These are phyloP conservation scores for Boletales sp. DNA, from an alignment of 768 basidiomycete species.

Conservation along the genomic window DNA sequence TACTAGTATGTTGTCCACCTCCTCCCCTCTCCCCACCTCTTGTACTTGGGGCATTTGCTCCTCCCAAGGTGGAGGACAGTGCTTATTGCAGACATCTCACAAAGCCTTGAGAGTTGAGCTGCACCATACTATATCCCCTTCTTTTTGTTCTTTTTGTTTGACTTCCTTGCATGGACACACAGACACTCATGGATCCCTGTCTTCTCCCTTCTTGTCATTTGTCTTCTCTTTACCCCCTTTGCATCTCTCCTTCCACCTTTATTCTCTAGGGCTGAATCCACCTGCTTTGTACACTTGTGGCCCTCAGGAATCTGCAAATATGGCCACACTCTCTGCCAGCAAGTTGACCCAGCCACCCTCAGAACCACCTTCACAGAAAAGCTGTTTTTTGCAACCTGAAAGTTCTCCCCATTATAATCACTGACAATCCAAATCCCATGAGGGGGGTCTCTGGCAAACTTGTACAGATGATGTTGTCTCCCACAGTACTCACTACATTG, in stretches of 20 bases:
- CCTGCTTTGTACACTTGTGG: conserved; percentile 33
- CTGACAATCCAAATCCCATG: conserved; percentile 11
- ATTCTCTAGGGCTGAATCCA: conserved; percentile 41
- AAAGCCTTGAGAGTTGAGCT: conserved; percentile 46
- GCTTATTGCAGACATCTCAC: conserved; percentile 35
- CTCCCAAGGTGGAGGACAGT: conserved; percentile 35
- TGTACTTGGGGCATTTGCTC: conserved; percentile 36
- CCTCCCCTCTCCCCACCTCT: conserved; percentile 34
- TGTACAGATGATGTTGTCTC: conserved; percentile 21
- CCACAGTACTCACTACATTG: conserved; percentile 10
- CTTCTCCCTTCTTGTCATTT: no score
- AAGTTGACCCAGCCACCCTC: conserved; percentile 14
- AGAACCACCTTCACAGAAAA: conserved; percentile 13
- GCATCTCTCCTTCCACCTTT: conserved; percentile 29
- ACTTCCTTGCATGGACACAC: conserved; percentile 38
- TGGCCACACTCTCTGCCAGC: conserved; percentile 8
- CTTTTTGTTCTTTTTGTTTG: conserved; percentile 38
- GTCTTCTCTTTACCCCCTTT: conserved; percentile 29
- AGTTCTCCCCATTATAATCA: conserved; percentile 7
- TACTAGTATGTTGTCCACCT: conserved; percentile 47
- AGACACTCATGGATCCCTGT: conserved; percentile 42
- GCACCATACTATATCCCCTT: conserved; percentile 28
- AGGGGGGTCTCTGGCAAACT: conserved; percentile 13
- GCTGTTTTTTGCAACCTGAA: conserved; percentile 23
- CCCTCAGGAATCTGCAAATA: conserved; percentile 19